phyloP scores from a whole-genome alignment of 306 rosid genomes.

The Betula pendula region DNA sequence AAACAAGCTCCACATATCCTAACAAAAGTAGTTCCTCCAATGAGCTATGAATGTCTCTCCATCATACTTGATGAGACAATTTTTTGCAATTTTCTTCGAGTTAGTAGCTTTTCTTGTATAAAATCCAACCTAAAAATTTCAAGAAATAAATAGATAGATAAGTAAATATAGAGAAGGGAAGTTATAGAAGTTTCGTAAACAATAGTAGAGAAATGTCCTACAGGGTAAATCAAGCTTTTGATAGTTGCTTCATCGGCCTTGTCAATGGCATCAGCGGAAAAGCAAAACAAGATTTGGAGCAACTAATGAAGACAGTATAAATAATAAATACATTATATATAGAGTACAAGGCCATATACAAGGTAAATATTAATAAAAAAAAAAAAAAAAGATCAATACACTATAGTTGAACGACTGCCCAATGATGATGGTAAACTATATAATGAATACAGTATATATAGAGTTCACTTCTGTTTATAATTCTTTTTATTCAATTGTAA shows the following conservation, averaged over 20 bases:
- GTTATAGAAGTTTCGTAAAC: constrained; percentile 13
- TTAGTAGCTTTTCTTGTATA: constrained; percentile 76
- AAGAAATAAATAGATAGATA: background rate
- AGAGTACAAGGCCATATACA: background rate
- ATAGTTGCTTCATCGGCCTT: constrained; percentile 76
- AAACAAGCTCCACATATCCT: too few relatives aligned
- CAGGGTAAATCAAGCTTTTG: constrained; percentile 80
- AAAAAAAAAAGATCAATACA: background rate
- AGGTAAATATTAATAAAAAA: background rate
- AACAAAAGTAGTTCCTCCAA: constrained; percentile 79
- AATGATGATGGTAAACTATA: too few relatives aligned
- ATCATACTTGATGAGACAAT: constrained; percentile 72
- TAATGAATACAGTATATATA: too few relatives aligned
- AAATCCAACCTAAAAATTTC: constrained; percentile 72
- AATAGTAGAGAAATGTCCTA: constrained; percentile 29
- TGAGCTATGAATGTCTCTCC: constrained; percentile 88
- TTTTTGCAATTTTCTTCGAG: constrained; percentile 84
- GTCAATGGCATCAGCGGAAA: constrained; percentile 59
- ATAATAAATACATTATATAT: too few relatives aligned
- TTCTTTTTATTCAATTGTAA: too few relatives aligned
- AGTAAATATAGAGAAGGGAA: constrained; percentile 11
- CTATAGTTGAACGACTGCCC: background rate
- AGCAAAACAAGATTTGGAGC: constrained; percentile 6
- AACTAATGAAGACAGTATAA: constrained; percentile 18
- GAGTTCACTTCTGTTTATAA: too few relatives aligned